A percentile compares a stretch with the other conserved stretches of the same genome.
These are phyloP conservation scores for Fagus crenata DNA, from an alignment of 306 rosid genomes.

Conservation along the genomic window DNA sequence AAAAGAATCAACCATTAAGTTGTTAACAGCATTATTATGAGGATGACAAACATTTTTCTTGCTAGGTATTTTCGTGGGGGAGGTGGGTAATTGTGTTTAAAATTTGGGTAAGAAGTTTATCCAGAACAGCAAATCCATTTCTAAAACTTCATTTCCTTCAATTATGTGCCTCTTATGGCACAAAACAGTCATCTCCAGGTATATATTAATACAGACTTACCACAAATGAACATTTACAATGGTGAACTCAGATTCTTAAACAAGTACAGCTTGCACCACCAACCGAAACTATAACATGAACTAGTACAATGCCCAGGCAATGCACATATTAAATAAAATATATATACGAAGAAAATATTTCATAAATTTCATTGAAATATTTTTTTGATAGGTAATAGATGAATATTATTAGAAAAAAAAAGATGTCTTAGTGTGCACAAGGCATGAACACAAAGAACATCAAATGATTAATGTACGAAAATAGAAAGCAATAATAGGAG, in stretches of 20 bases:
- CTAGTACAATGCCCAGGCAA: too few species aligned
- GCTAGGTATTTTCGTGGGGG: too few species aligned
- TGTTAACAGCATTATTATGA: neutral
- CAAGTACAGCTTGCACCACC: neutral
- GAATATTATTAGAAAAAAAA: too few species aligned
- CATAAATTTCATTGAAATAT: too few species aligned
- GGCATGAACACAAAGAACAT: too few species aligned
- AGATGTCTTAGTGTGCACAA: too few species aligned
- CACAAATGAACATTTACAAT: neutral
- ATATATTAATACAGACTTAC: neutral
- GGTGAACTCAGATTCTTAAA: neutral
- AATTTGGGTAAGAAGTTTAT: neutral
- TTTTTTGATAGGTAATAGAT: too few species aligned
- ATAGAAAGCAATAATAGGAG: too few species aligned
- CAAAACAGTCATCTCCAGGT: neutral
- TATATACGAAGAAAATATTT: too few species aligned
- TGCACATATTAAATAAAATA: too few species aligned
- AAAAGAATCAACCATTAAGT: slow-evolving; percentile 4
- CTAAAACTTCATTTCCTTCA: neutral
- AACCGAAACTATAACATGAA: neutral
- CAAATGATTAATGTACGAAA: too few species aligned
- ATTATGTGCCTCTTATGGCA: neutral
- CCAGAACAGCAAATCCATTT: neutral
- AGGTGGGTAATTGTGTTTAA: neutral
- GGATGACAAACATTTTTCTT: neutral